A percentile compares a stretch with the other conserved stretches of the same genome.
Conservation (phyloP, 1,139 yeast species). For the Taphrina wiesneri region DNA sequence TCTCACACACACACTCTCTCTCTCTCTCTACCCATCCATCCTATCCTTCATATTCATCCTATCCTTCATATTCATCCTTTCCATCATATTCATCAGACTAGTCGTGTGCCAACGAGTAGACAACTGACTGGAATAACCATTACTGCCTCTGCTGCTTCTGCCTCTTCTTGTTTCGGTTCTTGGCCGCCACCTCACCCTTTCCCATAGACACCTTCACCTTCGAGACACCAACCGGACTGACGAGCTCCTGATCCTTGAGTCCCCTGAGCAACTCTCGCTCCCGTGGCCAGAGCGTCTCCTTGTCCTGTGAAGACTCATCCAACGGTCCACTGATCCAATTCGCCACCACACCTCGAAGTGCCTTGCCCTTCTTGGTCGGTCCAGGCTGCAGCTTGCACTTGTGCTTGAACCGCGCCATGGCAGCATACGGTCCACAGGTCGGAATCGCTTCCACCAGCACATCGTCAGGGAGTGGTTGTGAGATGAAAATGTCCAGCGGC, state of each 20-base stretch:
- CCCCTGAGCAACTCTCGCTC: conserved; percentile 62
- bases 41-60: too few species aligned
- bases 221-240: conserved; percentile 56
- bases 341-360: conserved; percentile 56
- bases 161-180: conserved; percentile 9
- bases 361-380: conserved; percentile 81
- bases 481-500: conserved; percentile 46
- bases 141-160: neutral
- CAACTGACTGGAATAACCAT: too few species aligned
- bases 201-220: conserved; percentile 41
- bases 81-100: too few species aligned
- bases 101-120: too few species aligned
- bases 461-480: conserved; percentile 48
- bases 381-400: conserved; percentile 89
- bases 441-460: conserved; percentile 67
- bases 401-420: conserved; percentile 72
- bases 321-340: conserved; percentile 60
- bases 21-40: too few species aligned
- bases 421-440: conserved; percentile 89
- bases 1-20: too few species aligned
- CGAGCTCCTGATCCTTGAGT: conserved; percentile 59
- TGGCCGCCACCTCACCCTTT: conserved; percentile 12
- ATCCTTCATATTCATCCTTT: too few species aligned
- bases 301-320: conserved; percentile 55
- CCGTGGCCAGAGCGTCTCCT: conserved; percentile 66